Percentiles rank a stretch among this genome's conserved stretches.
Conservation (phyloP, 495 filamentous ascomycete genomes). For the Filosporella fistucella region DNA sequence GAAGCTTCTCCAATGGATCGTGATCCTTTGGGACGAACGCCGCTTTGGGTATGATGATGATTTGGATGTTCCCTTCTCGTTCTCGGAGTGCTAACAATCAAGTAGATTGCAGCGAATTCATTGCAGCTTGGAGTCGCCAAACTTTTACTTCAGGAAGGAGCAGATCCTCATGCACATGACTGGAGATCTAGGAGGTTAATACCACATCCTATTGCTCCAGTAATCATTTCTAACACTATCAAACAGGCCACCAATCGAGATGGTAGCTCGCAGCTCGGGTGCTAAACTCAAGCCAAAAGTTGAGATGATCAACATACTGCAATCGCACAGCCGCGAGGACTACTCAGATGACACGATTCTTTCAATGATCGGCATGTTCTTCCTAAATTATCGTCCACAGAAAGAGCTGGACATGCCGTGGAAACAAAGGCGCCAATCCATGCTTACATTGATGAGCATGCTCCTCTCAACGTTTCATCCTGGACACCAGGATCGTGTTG, state of each 20-base stretch:
- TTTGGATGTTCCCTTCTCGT: background rate
- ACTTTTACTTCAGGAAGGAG: conserved; percentile 7
- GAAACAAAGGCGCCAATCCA: background rate
- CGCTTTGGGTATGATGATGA: conserved; percentile 3
- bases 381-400: conserved; percentile 5
- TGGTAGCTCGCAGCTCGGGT: background rate
- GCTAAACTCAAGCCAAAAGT: conserved; percentile 5
- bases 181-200: background rate
- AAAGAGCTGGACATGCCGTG: conserved; percentile 1
- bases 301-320: conserved; percentile 4
- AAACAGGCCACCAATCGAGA: conserved; percentile 1
- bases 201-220: background rate
- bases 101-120: conserved; percentile 5
- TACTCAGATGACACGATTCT: background rate
- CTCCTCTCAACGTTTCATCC: background rate
- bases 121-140: conserved; percentile 5
- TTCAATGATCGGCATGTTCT: background rate
- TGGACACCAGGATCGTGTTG: background rate
- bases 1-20: conserved; percentile 18
- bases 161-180: conserved; percentile 1
- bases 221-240: background rate
- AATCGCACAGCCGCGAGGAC: background rate
- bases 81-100: background rate
- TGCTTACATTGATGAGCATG: background rate
- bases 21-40: conserved; percentile 7